These are phyloP conservation scores for Entelexis sorbosivorans DNA, from an alignment of 1,139 yeast species.

Conservation along the genomic window DNA sequence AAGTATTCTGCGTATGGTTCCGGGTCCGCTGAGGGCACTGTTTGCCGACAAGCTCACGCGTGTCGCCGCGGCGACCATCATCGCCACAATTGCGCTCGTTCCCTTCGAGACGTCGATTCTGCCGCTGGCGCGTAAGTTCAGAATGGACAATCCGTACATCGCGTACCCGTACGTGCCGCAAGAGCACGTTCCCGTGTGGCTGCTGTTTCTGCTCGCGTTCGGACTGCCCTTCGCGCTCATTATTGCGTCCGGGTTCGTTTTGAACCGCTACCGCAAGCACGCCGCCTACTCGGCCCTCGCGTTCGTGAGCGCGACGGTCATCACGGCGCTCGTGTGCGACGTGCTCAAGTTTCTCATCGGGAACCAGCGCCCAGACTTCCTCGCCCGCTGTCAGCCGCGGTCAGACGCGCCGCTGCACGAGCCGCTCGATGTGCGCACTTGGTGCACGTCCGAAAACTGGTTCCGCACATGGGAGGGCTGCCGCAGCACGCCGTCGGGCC, in stretches of 20 bases:
- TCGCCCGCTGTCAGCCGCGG: constrained; percentile 56
- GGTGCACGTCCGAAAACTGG: constrained; percentile 39
- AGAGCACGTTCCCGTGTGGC: constrained; percentile 39
- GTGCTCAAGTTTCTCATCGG: constrained; percentile 63
- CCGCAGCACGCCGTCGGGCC: constrained; percentile 77
- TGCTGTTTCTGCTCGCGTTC: constrained; percentile 28
- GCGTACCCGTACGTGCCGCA: constrained; percentile 44
- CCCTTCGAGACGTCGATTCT: constrained; percentile 21
- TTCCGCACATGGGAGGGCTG: constrained; percentile 49
- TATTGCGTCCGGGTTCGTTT: not conserved
- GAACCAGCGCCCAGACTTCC: constrained; percentile 71
- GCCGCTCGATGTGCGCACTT: constrained; percentile 40
- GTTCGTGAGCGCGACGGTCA: constrained; percentile 34
- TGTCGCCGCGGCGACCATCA: constrained; percentile 1
- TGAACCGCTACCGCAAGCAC: constrained; percentile 9
- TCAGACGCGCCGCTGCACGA: constrained; percentile 30
- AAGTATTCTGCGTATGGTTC: not conserved
- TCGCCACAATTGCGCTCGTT: constrained; percentile 7
- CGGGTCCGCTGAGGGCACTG: not conserved
- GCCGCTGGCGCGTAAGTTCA: constrained; percentile 23
- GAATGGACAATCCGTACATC: constrained; percentile 31
- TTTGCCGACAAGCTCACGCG: not conserved
- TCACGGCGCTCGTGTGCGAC: constrained; percentile 43
- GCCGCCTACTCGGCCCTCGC: constrained; percentile 38
- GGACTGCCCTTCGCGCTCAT: constrained; percentile 18